A percentile compares a stretch with the other conserved stretches of the same genome.
phyloP scores from a whole-genome alignment of 371 early-diverging fungal genomes.

The Funneliformis caledonium region DNA sequence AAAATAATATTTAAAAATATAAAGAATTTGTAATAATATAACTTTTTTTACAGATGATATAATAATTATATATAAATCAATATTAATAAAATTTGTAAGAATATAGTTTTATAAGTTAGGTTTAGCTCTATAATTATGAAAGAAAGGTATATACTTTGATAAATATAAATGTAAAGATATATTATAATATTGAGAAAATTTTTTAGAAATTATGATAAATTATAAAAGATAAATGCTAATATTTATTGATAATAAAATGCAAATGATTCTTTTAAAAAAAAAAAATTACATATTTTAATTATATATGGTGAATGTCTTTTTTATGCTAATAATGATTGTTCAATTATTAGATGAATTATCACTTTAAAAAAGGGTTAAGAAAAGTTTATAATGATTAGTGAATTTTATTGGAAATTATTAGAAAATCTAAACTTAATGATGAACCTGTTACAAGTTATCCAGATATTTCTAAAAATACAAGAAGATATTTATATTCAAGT shows the following conservation, averaged over 20 bases:
- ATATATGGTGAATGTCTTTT: too few relatives aligned
- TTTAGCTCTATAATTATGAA: not conserved
- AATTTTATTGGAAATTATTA: not conserved
- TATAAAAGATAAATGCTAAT: too few relatives aligned
- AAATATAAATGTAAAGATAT: too few relatives aligned
- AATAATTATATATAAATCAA: not conserved
- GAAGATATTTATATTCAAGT: constrained; percentile 37
- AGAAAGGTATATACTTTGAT: not conserved
- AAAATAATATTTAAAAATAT: not conserved
- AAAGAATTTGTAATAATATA: not conserved
- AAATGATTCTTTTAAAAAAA: not conserved
- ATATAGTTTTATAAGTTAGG: too few relatives aligned
- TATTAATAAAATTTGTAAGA: not conserved
- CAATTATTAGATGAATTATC: too few relatives aligned
- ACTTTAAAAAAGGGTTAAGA: not conserved
- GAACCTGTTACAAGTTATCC: too few relatives aligned
- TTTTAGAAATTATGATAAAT: too few relatives aligned
- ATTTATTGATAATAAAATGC: not conserved
- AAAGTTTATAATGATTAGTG: too few relatives aligned
- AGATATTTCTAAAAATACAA: not conserved
- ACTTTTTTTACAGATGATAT: not conserved
- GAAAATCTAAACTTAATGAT: too few relatives aligned
- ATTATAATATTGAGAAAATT: too few relatives aligned
- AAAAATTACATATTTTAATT: not conserved
- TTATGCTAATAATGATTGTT: too few relatives aligned